Evolutionary conservation across 2,329 filamentous ascomycete species (phyloP).

Genomic region (Pseudofabraea citricarpa): DNA sequence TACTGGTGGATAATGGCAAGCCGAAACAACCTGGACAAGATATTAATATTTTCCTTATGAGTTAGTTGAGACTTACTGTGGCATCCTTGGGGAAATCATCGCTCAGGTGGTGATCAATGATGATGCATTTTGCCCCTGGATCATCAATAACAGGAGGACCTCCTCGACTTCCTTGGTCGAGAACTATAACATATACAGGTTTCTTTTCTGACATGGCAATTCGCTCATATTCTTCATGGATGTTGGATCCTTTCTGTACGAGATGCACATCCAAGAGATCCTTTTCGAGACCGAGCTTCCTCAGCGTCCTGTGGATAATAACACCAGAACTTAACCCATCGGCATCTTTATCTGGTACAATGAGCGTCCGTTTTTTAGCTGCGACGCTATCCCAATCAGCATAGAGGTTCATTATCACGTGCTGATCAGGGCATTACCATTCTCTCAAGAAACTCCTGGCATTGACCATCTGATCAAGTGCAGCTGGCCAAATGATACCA

Average conservation of each 20-base stretch:
- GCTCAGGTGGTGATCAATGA: conserved; percentile 61
- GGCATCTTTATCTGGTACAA: conserved; percentile 66
- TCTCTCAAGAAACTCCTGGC: conserved; percentile 52
- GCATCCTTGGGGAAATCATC: conserved; percentile 49
- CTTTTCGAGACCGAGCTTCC: conserved; percentile 49
- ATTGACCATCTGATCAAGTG: conserved; percentile 45
- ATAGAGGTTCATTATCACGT: not conserved
- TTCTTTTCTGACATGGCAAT: conserved; percentile 42
- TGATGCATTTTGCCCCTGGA: conserved; percentile 41
- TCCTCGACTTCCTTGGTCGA: conserved; percentile 59
- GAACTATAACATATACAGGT: conserved; percentile 55
- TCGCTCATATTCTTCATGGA: conserved; percentile 51
- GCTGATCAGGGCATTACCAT: conserved; percentile 39
- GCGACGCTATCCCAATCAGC: conserved; percentile 36
- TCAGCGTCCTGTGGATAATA: conserved; percentile 55
- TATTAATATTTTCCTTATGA: conserved; percentile 5
- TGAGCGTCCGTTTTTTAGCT: conserved; percentile 46
- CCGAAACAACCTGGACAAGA: conserved; percentile 54
- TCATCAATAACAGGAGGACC: conserved; percentile 47
- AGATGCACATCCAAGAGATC: conserved; percentile 53
- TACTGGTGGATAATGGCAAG: conserved; percentile 60
- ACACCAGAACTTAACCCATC: conserved; percentile 62
- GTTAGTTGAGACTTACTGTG: conserved; percentile 10
- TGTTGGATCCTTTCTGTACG: conserved; percentile 51
- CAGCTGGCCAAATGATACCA: conserved; percentile 55